These are phyloP conservation scores for Colletotrichum endophyticum DNA, from an alignment of 2,329 filamentous ascomycete species.

Conservation along the genomic window DNA sequence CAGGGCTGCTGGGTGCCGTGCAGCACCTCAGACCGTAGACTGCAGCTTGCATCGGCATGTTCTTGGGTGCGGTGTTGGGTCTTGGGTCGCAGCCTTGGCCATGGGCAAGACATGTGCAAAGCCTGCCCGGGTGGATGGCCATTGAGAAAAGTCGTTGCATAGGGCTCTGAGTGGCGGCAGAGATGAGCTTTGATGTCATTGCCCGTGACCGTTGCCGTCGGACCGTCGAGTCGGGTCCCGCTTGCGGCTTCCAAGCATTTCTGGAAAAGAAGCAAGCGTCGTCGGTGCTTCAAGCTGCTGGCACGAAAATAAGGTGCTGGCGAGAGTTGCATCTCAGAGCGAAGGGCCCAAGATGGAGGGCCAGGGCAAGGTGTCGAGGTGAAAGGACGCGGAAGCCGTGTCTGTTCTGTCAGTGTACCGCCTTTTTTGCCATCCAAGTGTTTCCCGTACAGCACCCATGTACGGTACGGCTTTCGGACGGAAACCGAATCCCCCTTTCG, in stretches of 20 bases:
- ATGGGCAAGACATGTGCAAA: neutral
- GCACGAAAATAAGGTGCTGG: neutral
- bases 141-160: neutral
- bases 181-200: neutral
- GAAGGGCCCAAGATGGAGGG: neutral
- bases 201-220: neutral
- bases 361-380: neutral
- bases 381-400: neutral
- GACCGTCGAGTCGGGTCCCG: neutral
- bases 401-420: constrained; percentile 2
- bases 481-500: neutral
- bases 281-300: neutral
- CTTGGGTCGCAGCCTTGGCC: neutral
- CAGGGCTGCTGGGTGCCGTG: neutral
- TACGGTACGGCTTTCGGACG: neutral
- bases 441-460: neutral
- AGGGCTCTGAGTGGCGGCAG: neutral
- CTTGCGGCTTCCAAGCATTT: constrained; percentile 4
- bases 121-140: neutral
- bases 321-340: neutral
- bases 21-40: neutral
- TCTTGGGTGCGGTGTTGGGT: neutral
- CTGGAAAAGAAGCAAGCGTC: constrained; percentile 8
- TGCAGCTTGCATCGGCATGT: neutral
- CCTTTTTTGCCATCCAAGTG: neutral